Evolutionary conservation across 2,329 filamentous ascomycete genomes (phyloP).

Genomic region (Colletotrichum endophyticum): DNA sequence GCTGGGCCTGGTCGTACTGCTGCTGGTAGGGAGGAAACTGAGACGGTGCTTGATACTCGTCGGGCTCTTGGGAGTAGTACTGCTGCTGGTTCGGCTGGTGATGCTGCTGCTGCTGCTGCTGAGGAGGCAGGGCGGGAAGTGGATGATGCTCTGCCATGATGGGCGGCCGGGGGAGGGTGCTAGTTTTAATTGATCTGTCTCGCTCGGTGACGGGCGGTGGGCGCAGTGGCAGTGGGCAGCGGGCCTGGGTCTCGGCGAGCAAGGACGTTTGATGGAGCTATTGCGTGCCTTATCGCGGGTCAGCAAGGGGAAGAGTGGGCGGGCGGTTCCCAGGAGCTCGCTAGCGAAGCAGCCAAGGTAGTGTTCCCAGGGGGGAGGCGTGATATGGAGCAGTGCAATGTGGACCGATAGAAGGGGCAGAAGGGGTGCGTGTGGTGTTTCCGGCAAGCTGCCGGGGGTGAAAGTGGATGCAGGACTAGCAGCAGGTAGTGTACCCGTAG

Average conservation of each 20-base stretch:
- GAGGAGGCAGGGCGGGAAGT: constrained; percentile 25
- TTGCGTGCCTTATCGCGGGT: constrained; percentile 23
- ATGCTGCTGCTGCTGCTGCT: constrained; percentile 25
- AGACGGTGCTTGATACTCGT: constrained; percentile 19
- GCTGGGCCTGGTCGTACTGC: constrained; percentile 25
- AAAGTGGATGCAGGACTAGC: constrained; percentile 15
- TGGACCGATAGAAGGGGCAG: constrained; percentile 15
- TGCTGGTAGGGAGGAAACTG: constrained; percentile 23
- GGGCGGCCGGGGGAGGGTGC: constrained; percentile 30
- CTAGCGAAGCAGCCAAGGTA: constrained; percentile 19
- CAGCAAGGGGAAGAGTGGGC: constrained; percentile 22
- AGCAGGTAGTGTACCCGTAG: constrained; percentile 2
- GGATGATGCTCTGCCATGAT: constrained; percentile 36
- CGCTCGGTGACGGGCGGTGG: constrained; percentile 6
- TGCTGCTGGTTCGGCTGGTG: constrained; percentile 26
- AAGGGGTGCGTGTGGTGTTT: constrained; percentile 14
- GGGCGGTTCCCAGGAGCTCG: constrained; percentile 10
- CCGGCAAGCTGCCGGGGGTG: constrained; percentile 4
- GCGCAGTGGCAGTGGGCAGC: background rate
- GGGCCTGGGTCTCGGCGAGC: constrained; percentile 14
- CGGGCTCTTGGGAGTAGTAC: constrained; percentile 25
- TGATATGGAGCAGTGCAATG: constrained; percentile 5
- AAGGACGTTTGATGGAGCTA: constrained; percentile 19
- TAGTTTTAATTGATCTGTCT: constrained; percentile 37
- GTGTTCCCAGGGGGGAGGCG: constrained; percentile 13